Percentiles rank a stretch among this genome's conserved stretches.
phyloP scores from a whole-genome alignment of 2,329 filamentous ascomycete genomes.

The Domatiomyces globalis region DNA sequence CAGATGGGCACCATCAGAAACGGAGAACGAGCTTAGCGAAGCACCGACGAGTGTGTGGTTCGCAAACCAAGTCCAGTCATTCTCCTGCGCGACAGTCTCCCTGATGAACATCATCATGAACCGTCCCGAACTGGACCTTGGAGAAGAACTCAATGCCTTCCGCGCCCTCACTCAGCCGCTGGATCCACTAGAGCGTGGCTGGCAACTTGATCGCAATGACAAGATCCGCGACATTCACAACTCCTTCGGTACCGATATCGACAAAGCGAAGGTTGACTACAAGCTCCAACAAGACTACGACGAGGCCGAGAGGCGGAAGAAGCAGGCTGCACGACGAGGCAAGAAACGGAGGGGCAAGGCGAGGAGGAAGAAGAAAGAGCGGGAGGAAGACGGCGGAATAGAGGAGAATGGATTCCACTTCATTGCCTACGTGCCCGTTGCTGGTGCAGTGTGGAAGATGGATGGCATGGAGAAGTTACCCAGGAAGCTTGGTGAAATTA shows the following conservation, averaged over 20 bases:
- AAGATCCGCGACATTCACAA: conserved; percentile 77
- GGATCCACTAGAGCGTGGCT: conserved; percentile 58
- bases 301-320: conserved; percentile 24
- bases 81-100: conserved; percentile 85
- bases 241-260: conserved; percentile 54
- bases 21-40: conserved; percentile 36
- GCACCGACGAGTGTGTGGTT: conserved; percentile 70
- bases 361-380: conserved; percentile 24
- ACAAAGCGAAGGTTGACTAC: conserved; percentile 16
- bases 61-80: conserved; percentile 73
- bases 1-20: conserved; percentile 49
- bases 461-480: conserved; percentile 65
- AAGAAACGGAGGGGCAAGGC: conserved; percentile 30
- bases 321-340: conserved; percentile 19
- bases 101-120: conserved; percentile 93
- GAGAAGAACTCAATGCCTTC: conserved; percentile 56
- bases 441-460: conserved; percentile 69
- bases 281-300: conserved; percentile 39
- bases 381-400: conserved; percentile 31
- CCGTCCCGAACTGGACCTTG: conserved; percentile 49
- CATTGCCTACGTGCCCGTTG: conserved; percentile 69
- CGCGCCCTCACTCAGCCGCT: conserved; percentile 56
- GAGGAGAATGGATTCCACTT: conserved; percentile 67
- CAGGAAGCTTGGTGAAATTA: conserved; percentile 44
- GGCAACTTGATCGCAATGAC: conserved; percentile 57